Evolutionary conservation across 179 eudicot genomes (phyloP), one percentile per base, ranked within the genome.

Genomic region (Heliamphora pulchella): DNA sequence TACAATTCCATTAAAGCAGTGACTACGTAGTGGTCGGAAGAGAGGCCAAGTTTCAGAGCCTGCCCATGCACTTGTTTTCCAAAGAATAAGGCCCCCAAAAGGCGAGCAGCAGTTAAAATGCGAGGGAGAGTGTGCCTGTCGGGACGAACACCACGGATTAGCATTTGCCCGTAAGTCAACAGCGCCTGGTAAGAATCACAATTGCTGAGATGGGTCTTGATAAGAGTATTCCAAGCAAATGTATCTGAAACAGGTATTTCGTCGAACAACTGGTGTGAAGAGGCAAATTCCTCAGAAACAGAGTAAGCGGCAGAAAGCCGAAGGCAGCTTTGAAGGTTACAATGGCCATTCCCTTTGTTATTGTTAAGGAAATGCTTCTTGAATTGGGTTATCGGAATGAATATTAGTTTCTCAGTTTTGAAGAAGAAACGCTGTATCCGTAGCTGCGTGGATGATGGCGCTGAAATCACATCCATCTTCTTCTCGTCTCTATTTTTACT

Each of bases 1-100:
- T 92, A 92, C 82, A 92, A 78, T 86, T 89, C 86, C 84, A 92
- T 85, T 31, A 92, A 78, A 14, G 92, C 90, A 51, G 91, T 84
- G 69, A 85, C 79, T 22, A 92, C 91, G 83, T 88, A 89, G 14
- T 82, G 80, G 72, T 86, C 86, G 4, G 82, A 84, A 67, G 84
- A 81, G 9, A 88, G 67, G 5, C 91, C 90, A 9, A 87, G 80
- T 77, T 92, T 92, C 15, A 90, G 78, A 76, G 89, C 91, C 68
- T 89, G 91, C 13, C 87, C 88, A 83, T 92, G 97, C 63, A 51
- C 9, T 9, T 51, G 10, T 51, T 51, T 51, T 9, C 55, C 55
- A 51, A 51, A 6, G 10, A 51, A 91, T 15, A 91, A 80, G 69
- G 84, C 81, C 39, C 81, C 71, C n/a, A 81, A 84, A 73, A 83